Conservation (phyloP, 2,329 filamentous ascomycete species). For the Sarocladium oryzae region DNA sequence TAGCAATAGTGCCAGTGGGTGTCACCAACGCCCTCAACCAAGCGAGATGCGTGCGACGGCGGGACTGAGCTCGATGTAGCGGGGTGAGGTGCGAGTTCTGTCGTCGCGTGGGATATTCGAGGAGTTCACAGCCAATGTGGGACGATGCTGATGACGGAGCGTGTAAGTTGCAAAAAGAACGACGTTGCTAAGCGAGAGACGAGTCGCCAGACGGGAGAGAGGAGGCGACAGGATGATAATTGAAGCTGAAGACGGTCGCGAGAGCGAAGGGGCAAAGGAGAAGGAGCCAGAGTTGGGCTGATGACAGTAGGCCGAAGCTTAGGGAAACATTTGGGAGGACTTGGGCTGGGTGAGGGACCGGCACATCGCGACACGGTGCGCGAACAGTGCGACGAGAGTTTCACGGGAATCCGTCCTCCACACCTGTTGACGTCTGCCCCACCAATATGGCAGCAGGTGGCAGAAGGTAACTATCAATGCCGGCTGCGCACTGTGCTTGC, state of each 20-base stretch:
- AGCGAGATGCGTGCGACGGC: not conserved
- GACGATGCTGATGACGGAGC: not conserved
- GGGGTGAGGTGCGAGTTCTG: not conserved
- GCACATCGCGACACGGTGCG: constrained; percentile 7
- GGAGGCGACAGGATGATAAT: not conserved
- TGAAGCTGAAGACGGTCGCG: not conserved
- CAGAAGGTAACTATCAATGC: not conserved
- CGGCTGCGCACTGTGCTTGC: not conserved
- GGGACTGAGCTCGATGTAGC: not conserved
- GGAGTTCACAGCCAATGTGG: constrained; percentile 6
- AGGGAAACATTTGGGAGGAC: not conserved
- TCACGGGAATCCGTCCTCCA: no score
- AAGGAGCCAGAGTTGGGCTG: not conserved
- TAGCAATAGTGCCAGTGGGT: not conserved
- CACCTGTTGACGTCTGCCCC: not conserved
- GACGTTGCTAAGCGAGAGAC: not conserved
- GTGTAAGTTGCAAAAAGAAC: constrained; percentile 1
- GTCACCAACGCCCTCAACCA: not conserved
- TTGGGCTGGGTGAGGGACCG: not conserved
- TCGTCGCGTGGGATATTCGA: constrained; percentile 8
- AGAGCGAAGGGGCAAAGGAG: not conserved
- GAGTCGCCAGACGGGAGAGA: not conserved
- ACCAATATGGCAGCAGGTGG: not conserved
- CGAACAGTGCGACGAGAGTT: not conserved
- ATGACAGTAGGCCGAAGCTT: not conserved